A percentile compares a stretch with the other conserved stretches of the same genome.
Evolutionary conservation across 164 flowering plant genomes (phyloP).

Genomic region (Sedum album): DNA sequence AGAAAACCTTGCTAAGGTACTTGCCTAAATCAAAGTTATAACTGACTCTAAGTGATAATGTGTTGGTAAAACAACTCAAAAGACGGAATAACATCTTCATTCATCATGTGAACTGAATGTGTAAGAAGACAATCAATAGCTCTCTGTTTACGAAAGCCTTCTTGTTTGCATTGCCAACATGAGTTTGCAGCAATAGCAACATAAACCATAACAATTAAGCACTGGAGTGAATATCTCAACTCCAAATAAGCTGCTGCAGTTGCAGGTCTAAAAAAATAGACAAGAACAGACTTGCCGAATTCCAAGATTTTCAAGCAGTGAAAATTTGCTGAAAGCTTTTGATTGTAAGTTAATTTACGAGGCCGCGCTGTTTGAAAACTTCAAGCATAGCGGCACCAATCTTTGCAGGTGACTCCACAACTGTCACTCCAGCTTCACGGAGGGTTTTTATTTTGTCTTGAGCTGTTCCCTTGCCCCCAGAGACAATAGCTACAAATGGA

Average conservation of each 20-base stretch:
- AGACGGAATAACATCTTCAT: too few species aligned
- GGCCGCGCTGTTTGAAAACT: conserved; percentile 75
- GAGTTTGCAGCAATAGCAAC: neutral
- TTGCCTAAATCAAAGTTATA: too few species aligned
- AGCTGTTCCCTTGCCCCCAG: conserved; percentile 99
- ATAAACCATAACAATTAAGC: neutral
- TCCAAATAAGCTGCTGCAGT: neutral
- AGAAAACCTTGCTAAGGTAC: too few species aligned
- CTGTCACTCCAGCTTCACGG: conserved; percentile 86
- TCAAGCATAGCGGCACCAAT: conserved; percentile 84
- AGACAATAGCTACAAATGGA: conserved; percentile 72
- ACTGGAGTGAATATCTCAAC: neutral
- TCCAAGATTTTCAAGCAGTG: neutral
- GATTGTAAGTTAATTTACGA: conserved; percentile 25
- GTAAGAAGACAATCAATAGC: too few species aligned
- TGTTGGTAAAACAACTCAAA: too few species aligned
- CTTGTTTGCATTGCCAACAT: neutral
- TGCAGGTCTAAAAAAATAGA: neutral
- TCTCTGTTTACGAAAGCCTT: neutral
- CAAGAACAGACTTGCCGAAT: neutral
- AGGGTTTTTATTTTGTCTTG: conserved; percentile 94
- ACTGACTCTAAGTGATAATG: too few species aligned
- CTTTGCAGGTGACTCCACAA: conserved; percentile 95
- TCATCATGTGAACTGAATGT: neutral
- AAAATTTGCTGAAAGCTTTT: neutral